phyloP scores from a whole-genome alignment of 2,329 filamentous ascomycete genomes.

The Fusarium brevicatenulatum region DNA sequence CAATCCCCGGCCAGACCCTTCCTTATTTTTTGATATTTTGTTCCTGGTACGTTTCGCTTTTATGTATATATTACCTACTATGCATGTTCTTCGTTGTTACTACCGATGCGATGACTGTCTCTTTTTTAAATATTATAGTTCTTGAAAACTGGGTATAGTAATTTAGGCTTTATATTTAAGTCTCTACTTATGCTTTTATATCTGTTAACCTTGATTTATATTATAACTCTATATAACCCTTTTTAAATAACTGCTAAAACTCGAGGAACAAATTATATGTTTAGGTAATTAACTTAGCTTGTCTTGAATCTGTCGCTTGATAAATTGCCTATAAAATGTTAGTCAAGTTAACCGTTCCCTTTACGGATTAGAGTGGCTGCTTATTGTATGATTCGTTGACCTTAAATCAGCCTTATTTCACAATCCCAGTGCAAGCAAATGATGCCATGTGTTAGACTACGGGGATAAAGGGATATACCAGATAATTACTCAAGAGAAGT shows the following conservation, averaged over 20 bases:
- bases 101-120: too few relatives aligned
- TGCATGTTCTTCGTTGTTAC: not conserved
- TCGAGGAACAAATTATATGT: not conserved
- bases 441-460: not conserved
- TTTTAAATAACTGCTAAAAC: not conserved
- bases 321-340: not conserved
- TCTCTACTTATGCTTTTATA: not conserved
- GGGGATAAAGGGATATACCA: not conserved
- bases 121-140: not conserved
- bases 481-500: not conserved
- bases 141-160: not conserved
- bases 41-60: not conserved
- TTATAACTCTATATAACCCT: too few relatives aligned
- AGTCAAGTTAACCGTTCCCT: not conserved
- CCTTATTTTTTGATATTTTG: slow-evolving; percentile 33
- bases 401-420: slow-evolving; percentile 21
- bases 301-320: not conserved
- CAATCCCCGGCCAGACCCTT: slow-evolving; percentile 58
- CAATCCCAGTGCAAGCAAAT: not conserved
- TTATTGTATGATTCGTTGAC: slow-evolving; percentile 8
- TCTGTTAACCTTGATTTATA: too few relatives aligned
- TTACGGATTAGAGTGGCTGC: not conserved
- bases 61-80: not conserved
- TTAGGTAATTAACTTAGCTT: not conserved
- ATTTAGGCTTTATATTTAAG: not conserved